Conservation (phyloP, 1,284 basidiomycete genomes). For the Agaricales sp. region DNA sequence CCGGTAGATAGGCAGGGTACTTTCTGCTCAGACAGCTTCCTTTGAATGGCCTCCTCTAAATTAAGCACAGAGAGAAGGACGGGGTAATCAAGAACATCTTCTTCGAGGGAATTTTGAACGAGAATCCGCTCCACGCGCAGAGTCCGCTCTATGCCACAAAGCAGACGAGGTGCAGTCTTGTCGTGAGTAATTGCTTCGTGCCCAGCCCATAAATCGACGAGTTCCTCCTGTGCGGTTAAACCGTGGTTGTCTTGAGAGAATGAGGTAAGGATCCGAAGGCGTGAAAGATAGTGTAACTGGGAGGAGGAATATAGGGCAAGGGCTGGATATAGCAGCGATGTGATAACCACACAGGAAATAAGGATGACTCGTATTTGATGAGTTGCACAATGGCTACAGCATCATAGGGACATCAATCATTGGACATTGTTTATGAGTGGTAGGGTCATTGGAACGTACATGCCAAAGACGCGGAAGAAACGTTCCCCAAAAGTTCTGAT, state of each 20-base stretch:
- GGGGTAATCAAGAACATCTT: constrained; percentile 45
- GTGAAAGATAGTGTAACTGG: constrained; percentile 50
- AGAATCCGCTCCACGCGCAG: constrained; percentile 73
- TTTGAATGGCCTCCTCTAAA: constrained; percentile 47
- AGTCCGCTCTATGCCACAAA: constrained; percentile 63
- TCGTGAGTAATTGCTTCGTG: constrained; percentile 49
- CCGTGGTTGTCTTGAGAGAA: constrained; percentile 35
- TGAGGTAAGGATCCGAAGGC: constrained; percentile 52
- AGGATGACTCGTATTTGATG: constrained; percentile 92
- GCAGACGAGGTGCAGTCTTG: constrained; percentile 61
- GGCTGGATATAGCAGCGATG: constrained; percentile 89
- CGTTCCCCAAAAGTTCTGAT: neutral
- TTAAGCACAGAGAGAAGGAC: constrained; percentile 53
- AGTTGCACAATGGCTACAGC: constrained; percentile 69
- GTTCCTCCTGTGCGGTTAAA: constrained; percentile 45
- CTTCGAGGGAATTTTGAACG: constrained; percentile 47
- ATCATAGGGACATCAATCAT: constrained; percentile 10
- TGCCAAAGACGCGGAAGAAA: neutral
- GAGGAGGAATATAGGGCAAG: constrained; percentile 76
- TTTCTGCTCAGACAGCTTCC: constrained; percentile 29
- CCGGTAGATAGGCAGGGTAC: constrained; percentile 41
- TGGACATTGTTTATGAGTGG: no score
- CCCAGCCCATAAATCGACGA: constrained; percentile 60
- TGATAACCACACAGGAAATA: constrained; percentile 90
- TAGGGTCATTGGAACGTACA: no score